A percentile compares a stretch with the other conserved stretches of the same genome.
These are phyloP conservation scores for Begonia masoniana DNA, from an alignment of 306 rosid genomes.

Conservation along the genomic window DNA sequence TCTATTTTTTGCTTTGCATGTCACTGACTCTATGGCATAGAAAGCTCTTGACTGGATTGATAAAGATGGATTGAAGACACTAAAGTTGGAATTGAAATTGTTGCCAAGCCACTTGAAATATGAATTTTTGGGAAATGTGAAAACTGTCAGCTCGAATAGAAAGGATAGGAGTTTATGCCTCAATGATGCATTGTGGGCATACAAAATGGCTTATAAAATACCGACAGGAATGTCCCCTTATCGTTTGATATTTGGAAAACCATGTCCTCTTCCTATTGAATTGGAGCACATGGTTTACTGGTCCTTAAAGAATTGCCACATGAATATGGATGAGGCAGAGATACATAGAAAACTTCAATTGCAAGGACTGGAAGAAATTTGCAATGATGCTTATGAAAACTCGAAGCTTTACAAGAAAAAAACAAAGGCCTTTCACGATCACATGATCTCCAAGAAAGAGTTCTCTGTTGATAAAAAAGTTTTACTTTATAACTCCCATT, in stretches of 20 bases:
- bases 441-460: not conserved
- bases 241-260: not conserved
- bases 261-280: not conserved
- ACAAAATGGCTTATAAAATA: not conserved
- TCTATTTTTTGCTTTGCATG: too few relatives aligned
- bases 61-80: too few relatives aligned
- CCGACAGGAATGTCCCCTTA: not conserved
- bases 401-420: not conserved
- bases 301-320: not conserved
- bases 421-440: conserved; percentile 1
- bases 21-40: too few relatives aligned
- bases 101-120: too few relatives aligned
- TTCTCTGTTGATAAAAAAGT: too few relatives aligned
- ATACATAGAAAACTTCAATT: too few relatives aligned
- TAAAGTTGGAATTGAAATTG: too few relatives aligned
- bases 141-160: not conserved
- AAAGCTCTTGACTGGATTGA: too few relatives aligned
- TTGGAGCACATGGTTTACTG: not conserved
- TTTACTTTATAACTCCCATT: too few relatives aligned
- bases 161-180: conserved; percentile 1
- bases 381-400: too few relatives aligned
- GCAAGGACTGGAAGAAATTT: too few relatives aligned
- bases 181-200: conserved; percentile 1
- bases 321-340: not conserved
- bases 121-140: too few relatives aligned